These are phyloP conservation scores for Cytospora mali DNA, from an alignment of 2,329 filamentous ascomycete genomes.

Conservation along the genomic window DNA sequence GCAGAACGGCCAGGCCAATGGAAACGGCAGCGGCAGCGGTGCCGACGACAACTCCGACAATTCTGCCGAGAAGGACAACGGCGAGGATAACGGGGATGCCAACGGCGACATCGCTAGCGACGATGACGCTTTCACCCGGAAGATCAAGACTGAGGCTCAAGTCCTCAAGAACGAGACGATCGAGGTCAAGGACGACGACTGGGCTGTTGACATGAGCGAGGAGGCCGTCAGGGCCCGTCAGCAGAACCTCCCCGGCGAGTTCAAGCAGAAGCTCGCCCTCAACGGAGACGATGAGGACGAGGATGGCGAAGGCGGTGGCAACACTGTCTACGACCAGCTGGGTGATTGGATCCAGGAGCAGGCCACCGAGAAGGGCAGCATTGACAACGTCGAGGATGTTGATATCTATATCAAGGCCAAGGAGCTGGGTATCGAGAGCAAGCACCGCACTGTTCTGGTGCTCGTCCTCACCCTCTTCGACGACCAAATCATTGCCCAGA, in stretches of 20 bases:
- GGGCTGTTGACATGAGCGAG: constrained; percentile 96
- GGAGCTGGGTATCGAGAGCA: constrained; percentile 89
- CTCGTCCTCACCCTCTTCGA: constrained; percentile 93
- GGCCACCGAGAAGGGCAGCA: constrained; percentile 69
- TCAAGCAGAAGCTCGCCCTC: constrained; percentile 88
- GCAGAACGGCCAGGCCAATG: constrained; percentile 67
- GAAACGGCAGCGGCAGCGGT: constrained; percentile 56
- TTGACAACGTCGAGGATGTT: constrained; percentile 82
- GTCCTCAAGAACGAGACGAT: constrained; percentile 50
- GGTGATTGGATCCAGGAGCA: constrained; percentile 88
- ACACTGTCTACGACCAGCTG: constrained; percentile 83
- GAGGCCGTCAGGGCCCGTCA: constrained; percentile 94
- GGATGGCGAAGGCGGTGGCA: constrained; percentile 73
- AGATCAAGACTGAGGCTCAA: constrained; percentile 67
- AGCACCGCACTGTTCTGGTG: constrained; percentile 91
- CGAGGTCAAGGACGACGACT: constrained; percentile 78
- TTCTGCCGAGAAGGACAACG: constrained; percentile 50
- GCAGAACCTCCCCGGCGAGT: constrained; percentile 88
- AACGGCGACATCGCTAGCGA: constrained; percentile 77
- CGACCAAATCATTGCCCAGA: constrained; percentile 85
- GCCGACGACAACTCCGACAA: constrained; percentile 59
- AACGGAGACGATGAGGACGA: constrained; percentile 77
- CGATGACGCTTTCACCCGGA: constrained; percentile 76
- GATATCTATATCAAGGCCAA: constrained; percentile 96
- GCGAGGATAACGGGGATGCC: constrained; percentile 52